phyloP scores from a whole-genome alignment of 177 flowering plant genomes.

The Tripterygium wilfordii region DNA sequence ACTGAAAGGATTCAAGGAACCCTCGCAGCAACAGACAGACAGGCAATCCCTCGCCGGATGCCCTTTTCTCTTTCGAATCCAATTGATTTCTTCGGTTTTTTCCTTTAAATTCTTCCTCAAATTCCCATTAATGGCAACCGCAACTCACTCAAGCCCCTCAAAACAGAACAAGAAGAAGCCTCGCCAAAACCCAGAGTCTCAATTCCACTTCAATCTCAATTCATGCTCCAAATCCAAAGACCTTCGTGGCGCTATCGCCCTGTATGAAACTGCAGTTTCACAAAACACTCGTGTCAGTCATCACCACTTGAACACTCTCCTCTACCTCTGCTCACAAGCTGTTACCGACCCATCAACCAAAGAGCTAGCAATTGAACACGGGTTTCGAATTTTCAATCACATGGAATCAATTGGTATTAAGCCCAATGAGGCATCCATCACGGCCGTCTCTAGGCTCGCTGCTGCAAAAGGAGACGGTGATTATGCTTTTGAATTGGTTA shows the following conservation, averaged over 20 bases:
- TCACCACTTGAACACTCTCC: slow-evolving; percentile 51
- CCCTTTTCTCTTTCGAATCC: too few species aligned
- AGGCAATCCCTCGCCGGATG: too few species aligned
- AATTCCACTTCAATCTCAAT: slow-evolving; percentile 46
- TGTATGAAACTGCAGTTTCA: slow-evolving; percentile 47
- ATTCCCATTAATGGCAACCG: too few species aligned
- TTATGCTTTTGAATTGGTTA: slow-evolving; percentile 58
- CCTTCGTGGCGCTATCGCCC: slow-evolving; percentile 48
- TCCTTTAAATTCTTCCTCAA: too few species aligned
- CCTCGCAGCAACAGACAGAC: too few species aligned
- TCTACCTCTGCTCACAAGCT: slow-evolving; percentile 59
- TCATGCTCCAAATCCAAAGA: slow-evolving; percentile 58
- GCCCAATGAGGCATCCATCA: slow-evolving; percentile 76
- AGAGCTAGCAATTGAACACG: slow-evolving; percentile 34
- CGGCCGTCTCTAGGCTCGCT: slow-evolving; percentile 64
- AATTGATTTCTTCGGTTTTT: too few species aligned
- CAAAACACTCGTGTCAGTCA: slow-evolving; percentile 32
- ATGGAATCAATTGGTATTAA: slow-evolving; percentile 30
- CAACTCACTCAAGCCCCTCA: too few species aligned
- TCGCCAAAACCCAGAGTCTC: slow-evolving; percentile 30
- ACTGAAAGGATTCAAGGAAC: too few species aligned
- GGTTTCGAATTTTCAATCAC: slow-evolving; percentile 44
- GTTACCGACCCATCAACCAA: slow-evolving; percentile 17
- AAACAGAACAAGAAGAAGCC: slow-evolving; percentile 25
- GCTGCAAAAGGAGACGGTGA: slow-evolving; percentile 67